A percentile compares a stretch with the other conserved stretches of the same genome.
Conservation (phyloP, 306 rosid genomes). For the Malus sylvestris region DNA sequence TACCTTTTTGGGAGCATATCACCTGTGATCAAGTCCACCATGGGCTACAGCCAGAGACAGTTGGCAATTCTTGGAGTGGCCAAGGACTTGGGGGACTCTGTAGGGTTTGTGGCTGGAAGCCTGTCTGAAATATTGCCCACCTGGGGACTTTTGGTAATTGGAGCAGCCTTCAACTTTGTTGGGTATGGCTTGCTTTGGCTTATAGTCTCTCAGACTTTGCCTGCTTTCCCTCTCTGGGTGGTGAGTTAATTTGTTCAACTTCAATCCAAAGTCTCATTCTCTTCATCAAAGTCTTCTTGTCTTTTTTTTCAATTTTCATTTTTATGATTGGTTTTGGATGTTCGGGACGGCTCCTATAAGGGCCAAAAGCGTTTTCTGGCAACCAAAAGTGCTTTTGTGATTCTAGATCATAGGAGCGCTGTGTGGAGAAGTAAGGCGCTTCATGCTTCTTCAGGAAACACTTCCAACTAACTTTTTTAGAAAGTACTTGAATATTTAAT, state of each 20-base stretch:
- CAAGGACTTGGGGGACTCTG: slow-evolving; percentile 72
- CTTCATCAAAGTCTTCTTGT: background rate
- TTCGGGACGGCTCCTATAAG: background rate
- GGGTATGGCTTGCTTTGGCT: slow-evolving; percentile 89
- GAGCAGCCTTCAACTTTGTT: slow-evolving; percentile 52
- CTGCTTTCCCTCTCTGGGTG: slow-evolving; percentile 74
- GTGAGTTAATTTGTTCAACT: slow-evolving; percentile 35
- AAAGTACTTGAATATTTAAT: background rate
- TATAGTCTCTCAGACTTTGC: slow-evolving; percentile 44
- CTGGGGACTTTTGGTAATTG: slow-evolving; percentile 59
- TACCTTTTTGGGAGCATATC: slow-evolving; percentile 88
- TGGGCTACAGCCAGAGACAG: slow-evolving; percentile 66
- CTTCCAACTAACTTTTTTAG: background rate
- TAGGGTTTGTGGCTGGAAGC: slow-evolving; percentile 65
- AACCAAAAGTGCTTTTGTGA: no score
- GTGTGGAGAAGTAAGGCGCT: no score
- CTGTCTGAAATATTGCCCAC: slow-evolving; percentile 63
- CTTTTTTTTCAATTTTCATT: background rate
- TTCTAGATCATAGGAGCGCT: no score
- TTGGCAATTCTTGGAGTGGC: slow-evolving; percentile 70
- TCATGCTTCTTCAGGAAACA: no score
- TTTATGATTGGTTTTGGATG: background rate
- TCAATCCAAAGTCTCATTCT: background rate
- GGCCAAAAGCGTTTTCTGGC: background rate
- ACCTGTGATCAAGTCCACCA: slow-evolving; percentile 58